These are phyloP conservation scores for Discostella stelligera DNA, from an alignment of 352 stramenopile species.

Conservation along the genomic window DNA sequence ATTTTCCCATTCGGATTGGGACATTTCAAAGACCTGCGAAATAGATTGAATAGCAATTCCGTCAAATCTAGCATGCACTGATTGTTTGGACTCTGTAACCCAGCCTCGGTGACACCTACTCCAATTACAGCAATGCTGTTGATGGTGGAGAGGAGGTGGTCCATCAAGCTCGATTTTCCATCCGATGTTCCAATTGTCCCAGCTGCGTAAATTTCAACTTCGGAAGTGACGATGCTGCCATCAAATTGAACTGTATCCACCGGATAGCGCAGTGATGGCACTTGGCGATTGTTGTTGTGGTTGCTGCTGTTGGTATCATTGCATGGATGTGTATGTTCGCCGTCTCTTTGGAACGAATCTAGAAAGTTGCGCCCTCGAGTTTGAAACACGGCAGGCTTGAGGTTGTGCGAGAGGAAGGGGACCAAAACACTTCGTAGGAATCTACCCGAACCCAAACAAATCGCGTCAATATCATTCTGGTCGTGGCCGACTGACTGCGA, in stretches of 20 bases:
- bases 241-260: conserved; percentile 65
- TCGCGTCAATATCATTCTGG: conserved; percentile 33
- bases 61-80: conserved; percentile 71
- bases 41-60: conserved; percentile 35
- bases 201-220: conserved; percentile 53
- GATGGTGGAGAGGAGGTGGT: conserved; percentile 37
- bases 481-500: conserved; percentile 7
- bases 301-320: background rate
- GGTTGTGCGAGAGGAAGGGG: conserved; percentile 54
- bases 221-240: conserved; percentile 45
- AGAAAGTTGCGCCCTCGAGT: conserved; percentile 66
- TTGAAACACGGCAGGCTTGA: conserved; percentile 67
- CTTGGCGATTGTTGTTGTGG: background rate
- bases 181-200: conserved; percentile 55
- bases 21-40: conserved; percentile 16
- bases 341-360: conserved; percentile 50
- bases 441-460: conserved; percentile 76
- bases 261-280: conserved; percentile 27
- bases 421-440: conserved; percentile 77
- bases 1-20: conserved; percentile 53
- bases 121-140: conserved; percentile 54
- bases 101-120: conserved; percentile 78
- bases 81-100: conserved; percentile 57
- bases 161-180: conserved; percentile 48
- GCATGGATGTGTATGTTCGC: background rate